Base-by-base conservation (phyloP, 805 yeast genomes). In the Candida stauntonica region DNA sequence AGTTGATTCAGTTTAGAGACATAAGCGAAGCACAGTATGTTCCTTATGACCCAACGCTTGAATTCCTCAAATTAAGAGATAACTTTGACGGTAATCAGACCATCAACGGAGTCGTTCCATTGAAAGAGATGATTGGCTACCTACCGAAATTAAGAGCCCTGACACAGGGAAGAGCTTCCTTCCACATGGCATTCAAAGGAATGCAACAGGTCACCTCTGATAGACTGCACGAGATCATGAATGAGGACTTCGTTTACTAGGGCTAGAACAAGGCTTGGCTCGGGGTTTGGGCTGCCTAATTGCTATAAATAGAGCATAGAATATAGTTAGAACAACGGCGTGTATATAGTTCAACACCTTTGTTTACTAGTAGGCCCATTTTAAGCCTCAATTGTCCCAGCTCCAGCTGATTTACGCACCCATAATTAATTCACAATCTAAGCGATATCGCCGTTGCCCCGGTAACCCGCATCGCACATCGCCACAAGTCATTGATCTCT, bases 101-200 rank as follows among this genome's bases (percentile, higher is more conserved):
- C 7, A 75, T 93, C 24, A 66, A 66, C n/a, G 96, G 96, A 0
- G 75, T 72, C 35, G 89, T 88, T 0, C 97, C 99, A 4, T 66
- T 93, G 55, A 72, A 81, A 44, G 94, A 83, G 44, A 88, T 93
- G 96, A 75, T 88, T 33, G 96, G 97, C 0, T 93, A 93, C 58
- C 69, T 87, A 42, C 77, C 80, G 9, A 76, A 75, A 44, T 64
- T 93, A 32, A 65, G 98, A 51, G 81, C 93, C 26, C 64, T 88
- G 50, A 89, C 97, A 0, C 88, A 87, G 54, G 99, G 99, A 2
- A 70, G 95, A 30, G 95, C 89, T 3, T 73, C 79, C 2, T 88
- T 85, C 59, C 77, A 78, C 43, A 86, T 91, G 95, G 71, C 75
- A 12, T 84, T 81, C 47, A 60, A 68, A 28, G 85, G 87, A 3